A percentile compares a stretch with the other conserved stretches of the same genome.
Evolutionary conservation across 2,329 filamentous ascomycete species (phyloP).

Genomic region (Macrophomina phaseolina): DNA sequence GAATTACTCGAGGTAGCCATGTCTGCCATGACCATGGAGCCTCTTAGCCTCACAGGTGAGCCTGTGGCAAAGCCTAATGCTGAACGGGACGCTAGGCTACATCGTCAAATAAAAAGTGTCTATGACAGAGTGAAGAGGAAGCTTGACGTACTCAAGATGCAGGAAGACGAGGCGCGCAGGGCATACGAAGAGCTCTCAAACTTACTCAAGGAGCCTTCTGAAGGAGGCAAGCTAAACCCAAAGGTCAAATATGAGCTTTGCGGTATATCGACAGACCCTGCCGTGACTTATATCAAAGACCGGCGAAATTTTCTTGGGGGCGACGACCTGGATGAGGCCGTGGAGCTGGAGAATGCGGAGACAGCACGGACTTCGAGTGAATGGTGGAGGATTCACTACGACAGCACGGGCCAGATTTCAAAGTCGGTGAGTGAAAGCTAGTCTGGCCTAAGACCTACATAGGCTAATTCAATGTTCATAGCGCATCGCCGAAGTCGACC

Average conservation of each 20-base stretch:
- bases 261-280: constrained; percentile 24
- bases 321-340: background rate
- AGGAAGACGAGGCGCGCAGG: constrained; percentile 11
- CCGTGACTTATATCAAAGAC: constrained; percentile 17
- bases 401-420: constrained; percentile 22
- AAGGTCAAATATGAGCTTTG: constrained; percentile 23
- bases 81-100: constrained; percentile 32
- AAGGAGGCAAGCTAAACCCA: background rate
- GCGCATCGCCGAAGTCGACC: constrained; percentile 57
- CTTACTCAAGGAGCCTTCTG: constrained; percentile 15
- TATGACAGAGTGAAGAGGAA: constrained; percentile 42
- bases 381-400: constrained; percentile 27
- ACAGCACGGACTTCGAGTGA: background rate
- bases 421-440: constrained; percentile 19
- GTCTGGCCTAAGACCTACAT: background rate
- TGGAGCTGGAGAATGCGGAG: background rate
- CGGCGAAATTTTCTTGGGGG: background rate
- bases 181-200: constrained; percentile 22
- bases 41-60: constrained; percentile 6
- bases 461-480: constrained; percentile 27
- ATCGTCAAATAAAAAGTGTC: constrained; percentile 38
- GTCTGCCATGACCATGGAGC: constrained; percentile 38
- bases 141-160: constrained; percentile 12
- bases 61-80: constrained; percentile 28
- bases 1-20: constrained; percentile 48